Evolutionary conservation across 1,284 basidiomycete species (phyloP), one percentile per base, ranked within the genome.

Genomic region (Pterula multifida): DNA sequence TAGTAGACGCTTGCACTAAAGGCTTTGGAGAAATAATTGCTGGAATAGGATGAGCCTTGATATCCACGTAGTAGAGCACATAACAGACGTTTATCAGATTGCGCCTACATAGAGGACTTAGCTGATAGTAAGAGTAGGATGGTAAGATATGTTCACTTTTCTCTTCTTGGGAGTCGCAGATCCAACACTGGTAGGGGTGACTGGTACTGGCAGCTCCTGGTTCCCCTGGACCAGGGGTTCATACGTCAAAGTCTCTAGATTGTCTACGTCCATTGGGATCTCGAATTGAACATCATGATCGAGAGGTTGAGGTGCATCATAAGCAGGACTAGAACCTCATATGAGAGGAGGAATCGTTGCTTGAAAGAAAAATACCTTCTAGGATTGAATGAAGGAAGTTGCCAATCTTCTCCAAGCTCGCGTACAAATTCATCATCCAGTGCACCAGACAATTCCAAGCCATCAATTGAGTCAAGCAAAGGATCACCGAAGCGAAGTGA

Each of bases 331-430:
- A n/a, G n/a, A n/a, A n/a, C n/a, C n/a, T n/a, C n/a, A n/a, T n/a
- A n/a, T n/a, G n/a, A n/a, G n/a, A n/a, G n/a, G n/a, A n/a, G n/a
- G n/a, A n/a, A n/a, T n/a, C n/a, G n/a, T n/a, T n/a, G n/a, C n/a
- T n/a, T n/a, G n/a, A n/a, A 19, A 50, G 45, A 56, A 58, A 57
- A 54, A 36, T 50, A 22, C 17, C n/a, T 47, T 26, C 50, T 57
- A 25, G 60, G 54, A 24, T 60, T 64, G 19, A 57, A 45, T 2
- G 64, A 62, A 48, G 64, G 63, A 28, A 57, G 58, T 13, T 70
- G 76, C 85, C 85, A 88, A 23, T 71, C 79, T 56, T 78, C 78
- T 26, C 84, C 85, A 2, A 88, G 68, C 57, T 88, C 85, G 54
- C 69, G 71, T 2, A 79, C 82, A 23, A 88, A 65, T 55, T 88